Conservation (phyloP, 1,284 basidiomycete genomes). For the Apiotrichum siamense region DNA sequence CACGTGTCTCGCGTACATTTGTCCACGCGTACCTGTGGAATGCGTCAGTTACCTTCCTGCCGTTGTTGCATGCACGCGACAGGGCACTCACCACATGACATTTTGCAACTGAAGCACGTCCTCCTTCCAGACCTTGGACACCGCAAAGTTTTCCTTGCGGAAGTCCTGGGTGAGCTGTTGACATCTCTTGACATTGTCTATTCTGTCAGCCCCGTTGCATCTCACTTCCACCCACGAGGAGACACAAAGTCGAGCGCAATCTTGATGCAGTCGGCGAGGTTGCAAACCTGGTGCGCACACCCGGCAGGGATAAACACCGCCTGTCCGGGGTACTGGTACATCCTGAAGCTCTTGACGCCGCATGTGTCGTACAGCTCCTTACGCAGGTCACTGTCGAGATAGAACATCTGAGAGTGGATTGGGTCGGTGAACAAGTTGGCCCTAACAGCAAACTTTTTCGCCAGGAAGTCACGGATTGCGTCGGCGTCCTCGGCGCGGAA, state of each 20-base stretch:
- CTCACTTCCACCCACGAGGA: conserved; percentile 50
- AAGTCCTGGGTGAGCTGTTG: conserved; percentile 81
- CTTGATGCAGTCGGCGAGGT: conserved; percentile 83
- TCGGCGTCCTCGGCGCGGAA: conserved; percentile 78
- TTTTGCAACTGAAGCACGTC: conserved; percentile 84
- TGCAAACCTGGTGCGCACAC: conserved; percentile 81
- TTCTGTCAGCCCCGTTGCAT: not conserved
- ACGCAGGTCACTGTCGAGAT: conserved; percentile 66
- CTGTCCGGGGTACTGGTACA: conserved; percentile 87
- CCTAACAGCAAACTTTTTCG: conserved; percentile 34
- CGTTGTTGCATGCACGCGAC: no score
- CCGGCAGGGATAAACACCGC: conserved; percentile 94
- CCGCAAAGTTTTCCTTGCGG: conserved; percentile 76
- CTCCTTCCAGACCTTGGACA: conserved; percentile 83
- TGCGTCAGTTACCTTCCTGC: not conserved
- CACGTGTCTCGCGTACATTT: conserved; percentile 30
- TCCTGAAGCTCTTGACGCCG: conserved; percentile 69
- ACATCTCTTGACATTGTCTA: conserved; percentile 77
- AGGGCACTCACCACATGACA: conserved; percentile 87
- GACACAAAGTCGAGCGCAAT: conserved; percentile 95
- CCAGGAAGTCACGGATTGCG: conserved; percentile 67
- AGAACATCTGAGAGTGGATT: conserved; percentile 84
- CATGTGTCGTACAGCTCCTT: conserved; percentile 61
- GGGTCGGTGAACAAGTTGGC: conserved; percentile 56
- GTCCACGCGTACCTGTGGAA: conserved; percentile 45